A percentile compares a stretch with the other conserved stretches of the same genome.
Conservation (phyloP, 1,139 yeast species). For the Suhomyces ambrosiae region DNA sequence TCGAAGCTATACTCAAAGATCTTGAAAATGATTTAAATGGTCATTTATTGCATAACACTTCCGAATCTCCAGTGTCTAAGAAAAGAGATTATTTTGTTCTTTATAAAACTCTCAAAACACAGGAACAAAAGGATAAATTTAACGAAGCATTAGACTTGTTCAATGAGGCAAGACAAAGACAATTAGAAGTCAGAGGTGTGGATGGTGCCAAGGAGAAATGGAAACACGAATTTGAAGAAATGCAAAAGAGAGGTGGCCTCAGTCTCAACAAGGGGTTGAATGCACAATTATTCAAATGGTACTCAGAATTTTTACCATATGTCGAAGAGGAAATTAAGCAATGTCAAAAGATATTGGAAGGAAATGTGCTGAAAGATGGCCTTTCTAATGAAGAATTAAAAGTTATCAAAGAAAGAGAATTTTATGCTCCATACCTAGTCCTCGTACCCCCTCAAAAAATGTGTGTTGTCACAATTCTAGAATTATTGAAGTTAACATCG, state of each 20-base stretch:
- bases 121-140: slow-evolving; percentile 57
- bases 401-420: slow-evolving; percentile 53
- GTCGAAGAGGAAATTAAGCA: slow-evolving; percentile 64
- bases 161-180: slow-evolving; percentile 74
- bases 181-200: slow-evolving; percentile 74
- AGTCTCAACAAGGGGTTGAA: slow-evolving; percentile 63
- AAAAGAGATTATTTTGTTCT: slow-evolving; percentile 67
- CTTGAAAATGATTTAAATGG: slow-evolving; percentile 28
- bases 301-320: slow-evolving; percentile 65
- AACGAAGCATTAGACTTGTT: slow-evolving; percentile 66
- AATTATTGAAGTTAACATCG: slow-evolving; percentile 70
- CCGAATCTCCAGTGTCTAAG: slow-evolving; percentile 17
- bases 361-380: slow-evolving; percentile 19
- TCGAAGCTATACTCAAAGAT: slow-evolving; percentile 38
- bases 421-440: slow-evolving; percentile 78
- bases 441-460: slow-evolving; percentile 77
- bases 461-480: slow-evolving; percentile 83
- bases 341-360: slow-evolving; percentile 38
- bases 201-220: slow-evolving; percentile 88
- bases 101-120: slow-evolving; percentile 51
- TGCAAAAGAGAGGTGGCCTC: slow-evolving; percentile 63
- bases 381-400: slow-evolving; percentile 31
- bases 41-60: slow-evolving; percentile 26
- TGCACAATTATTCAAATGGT: slow-evolving; percentile 79
- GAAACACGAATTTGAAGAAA: slow-evolving; percentile 78